Evolutionary conservation across 164 flowering plant genomes (phyloP).

Genomic region (Sedum album): DNA sequence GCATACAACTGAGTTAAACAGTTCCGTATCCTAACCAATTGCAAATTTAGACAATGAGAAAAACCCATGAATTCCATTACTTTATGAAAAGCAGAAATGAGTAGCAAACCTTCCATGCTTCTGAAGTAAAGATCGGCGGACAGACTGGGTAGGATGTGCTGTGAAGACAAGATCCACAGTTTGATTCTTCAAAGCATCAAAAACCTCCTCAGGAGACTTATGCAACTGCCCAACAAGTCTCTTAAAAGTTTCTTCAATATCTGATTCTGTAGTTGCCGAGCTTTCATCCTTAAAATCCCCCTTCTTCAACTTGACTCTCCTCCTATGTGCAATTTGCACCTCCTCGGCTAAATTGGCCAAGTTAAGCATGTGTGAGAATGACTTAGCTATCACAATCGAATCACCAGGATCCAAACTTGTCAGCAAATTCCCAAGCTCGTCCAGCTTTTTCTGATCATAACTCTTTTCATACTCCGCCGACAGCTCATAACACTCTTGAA

Average conservation of each 20-base stretch:
- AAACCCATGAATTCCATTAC: not conserved
- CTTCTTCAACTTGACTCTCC: constrained; percentile 71
- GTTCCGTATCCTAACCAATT: constrained; percentile 64
- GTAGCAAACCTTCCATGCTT: constrained; percentile 81
- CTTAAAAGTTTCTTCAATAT: constrained; percentile 93
- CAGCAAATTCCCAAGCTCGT: constrained; percentile 78
- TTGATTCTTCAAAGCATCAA: constrained; percentile 94
- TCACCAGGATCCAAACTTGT: constrained; percentile 98
- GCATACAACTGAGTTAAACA: constrained; percentile 85
- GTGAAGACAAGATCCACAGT: constrained; percentile 96
- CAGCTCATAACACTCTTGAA: constrained; percentile 95
- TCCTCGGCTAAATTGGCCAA: constrained; percentile 99
- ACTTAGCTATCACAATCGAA: constrained; percentile 85
- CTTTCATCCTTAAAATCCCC: constrained; percentile 93
- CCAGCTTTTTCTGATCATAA: constrained; percentile 66
- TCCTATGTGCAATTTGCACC: constrained; percentile 88
- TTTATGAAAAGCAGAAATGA: not conserved
- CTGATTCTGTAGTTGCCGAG: constrained; percentile 91
- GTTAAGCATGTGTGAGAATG: constrained; percentile 97
- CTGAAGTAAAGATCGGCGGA: constrained; percentile 96
- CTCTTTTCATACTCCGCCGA: constrained; percentile 96
- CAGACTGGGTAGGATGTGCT: constrained; percentile 98
- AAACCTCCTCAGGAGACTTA: constrained; percentile 91
- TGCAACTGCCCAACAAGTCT: constrained; percentile 73
- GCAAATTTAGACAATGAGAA: not conserved